Evolutionary conservation across 2,329 filamentous ascomycete genomes (phyloP).

Genomic region (Fusarium heterosporum): DNA sequence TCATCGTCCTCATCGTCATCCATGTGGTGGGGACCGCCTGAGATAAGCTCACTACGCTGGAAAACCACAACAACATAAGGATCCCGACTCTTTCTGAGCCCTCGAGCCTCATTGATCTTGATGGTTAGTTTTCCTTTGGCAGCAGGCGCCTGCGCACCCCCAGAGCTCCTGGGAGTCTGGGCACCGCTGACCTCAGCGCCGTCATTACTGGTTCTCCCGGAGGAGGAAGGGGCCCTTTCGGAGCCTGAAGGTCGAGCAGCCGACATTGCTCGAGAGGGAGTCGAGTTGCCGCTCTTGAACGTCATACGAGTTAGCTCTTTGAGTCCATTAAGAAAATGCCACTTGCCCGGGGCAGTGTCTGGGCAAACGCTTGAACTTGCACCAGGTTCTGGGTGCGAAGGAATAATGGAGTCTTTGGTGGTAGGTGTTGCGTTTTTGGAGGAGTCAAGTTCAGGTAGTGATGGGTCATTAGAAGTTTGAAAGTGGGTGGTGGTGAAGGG

Average conservation of each 20-base stretch:
- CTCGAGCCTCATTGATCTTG: constrained; percentile 87
- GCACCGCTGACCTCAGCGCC: constrained; percentile 62
- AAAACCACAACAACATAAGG: constrained; percentile 98
- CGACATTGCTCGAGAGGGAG: constrained; percentile 89
- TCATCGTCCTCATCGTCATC: constrained; percentile 73
- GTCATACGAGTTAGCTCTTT: constrained; percentile 88
- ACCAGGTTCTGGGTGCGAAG: constrained; percentile 54
- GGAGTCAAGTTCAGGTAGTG: constrained; percentile 35
- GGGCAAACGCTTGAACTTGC: constrained; percentile 61
- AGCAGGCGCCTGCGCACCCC: constrained; percentile 72
- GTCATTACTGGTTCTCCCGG: constrained; percentile 55
- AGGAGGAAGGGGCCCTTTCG: constrained; percentile 55
- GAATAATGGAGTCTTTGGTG: constrained; percentile 37
- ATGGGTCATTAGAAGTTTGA: constrained; percentile 43
- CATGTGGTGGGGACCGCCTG: constrained; percentile 78
- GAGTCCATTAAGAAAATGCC: constrained; percentile 74
- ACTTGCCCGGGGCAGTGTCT: constrained; percentile 60
- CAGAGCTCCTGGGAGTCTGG: constrained; percentile 61
- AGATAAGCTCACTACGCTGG: constrained; percentile 96
- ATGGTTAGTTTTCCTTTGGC: constrained; percentile 91
- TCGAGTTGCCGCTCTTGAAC: constrained; percentile 91
- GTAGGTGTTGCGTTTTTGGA: constrained; percentile 34
- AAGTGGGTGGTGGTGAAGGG: constrained; percentile 47
- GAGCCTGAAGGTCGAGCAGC: constrained; percentile 65
- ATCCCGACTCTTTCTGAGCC: constrained; percentile 82